Conservation (phyloP, 2,329 filamentous ascomycete species). For the Alternaria viburni region DNA sequence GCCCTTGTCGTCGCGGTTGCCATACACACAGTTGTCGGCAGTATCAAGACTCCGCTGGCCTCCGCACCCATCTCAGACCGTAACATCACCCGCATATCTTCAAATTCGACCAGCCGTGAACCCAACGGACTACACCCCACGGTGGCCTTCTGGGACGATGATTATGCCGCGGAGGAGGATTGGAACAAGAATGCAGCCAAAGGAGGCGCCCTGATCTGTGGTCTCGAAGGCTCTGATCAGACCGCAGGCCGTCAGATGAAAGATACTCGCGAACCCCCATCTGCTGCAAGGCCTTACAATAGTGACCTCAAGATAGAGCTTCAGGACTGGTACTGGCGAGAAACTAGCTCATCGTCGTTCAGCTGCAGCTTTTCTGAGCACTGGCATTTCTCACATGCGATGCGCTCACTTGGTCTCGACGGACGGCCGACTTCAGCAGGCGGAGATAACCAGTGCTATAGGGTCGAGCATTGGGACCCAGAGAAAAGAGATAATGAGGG, state of each 20-base stretch:
- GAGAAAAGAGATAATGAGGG: conserved; percentile 8
- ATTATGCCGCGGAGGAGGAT: conserved; percentile 11
- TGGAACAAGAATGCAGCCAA: conserved; percentile 16
- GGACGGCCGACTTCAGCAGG: conserved; percentile 10
- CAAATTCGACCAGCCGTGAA: neutral
- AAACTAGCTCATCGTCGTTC: conserved; percentile 3
- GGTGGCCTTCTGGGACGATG: conserved; percentile 17
- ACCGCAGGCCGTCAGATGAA: conserved; percentile 15
- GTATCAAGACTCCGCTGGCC: neutral
- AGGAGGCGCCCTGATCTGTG: conserved; percentile 21
- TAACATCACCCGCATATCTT: neutral
- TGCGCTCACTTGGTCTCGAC: conserved; percentile 14
- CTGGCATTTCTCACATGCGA: conserved; percentile 15
- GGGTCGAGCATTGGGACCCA: conserved; percentile 23
- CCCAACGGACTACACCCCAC: neutral
- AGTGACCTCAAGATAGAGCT: conserved; percentile 19
- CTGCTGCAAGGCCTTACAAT: conserved; percentile 21
- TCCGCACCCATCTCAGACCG: neutral
- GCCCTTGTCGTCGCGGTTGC: neutral
- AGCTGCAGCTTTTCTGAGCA: conserved; percentile 15
- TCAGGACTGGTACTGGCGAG: conserved; percentile 23
- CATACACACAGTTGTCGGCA: neutral
- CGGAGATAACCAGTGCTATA: conserved; percentile 20
- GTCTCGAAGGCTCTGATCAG: conserved; percentile 13
- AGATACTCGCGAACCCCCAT: conserved; percentile 21